These are phyloP conservation scores for Immersiporthe knoxdaviesiana DNA, from an alignment of 2,329 filamentous ascomycete genomes.

Conservation along the genomic window DNA sequence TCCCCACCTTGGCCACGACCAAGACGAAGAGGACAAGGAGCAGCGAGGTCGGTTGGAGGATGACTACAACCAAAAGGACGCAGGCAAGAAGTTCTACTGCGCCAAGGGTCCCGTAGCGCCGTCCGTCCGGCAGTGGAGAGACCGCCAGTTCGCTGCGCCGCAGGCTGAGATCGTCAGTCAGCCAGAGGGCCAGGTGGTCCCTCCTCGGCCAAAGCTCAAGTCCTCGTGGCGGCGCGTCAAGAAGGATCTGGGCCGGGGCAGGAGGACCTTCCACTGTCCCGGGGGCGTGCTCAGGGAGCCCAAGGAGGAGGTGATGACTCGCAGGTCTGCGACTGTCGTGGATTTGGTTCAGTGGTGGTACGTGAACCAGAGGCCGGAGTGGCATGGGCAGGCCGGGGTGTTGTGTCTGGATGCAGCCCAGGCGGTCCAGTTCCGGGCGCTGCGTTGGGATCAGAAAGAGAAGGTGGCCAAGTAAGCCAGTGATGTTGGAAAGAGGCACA, in stretches of 20 bases:
- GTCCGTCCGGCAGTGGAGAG: not conserved
- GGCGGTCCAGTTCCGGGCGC: not conserved
- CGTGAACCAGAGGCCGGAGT: not conserved
- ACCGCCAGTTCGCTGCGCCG: not conserved
- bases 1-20: not conserved
- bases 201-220: too few relatives aligned
- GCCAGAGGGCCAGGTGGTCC: too few relatives aligned
- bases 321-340: not conserved
- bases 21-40: not conserved
- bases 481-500: too few relatives aligned
- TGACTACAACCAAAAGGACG: not conserved
- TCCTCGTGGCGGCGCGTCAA: not conserved
- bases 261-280: not conserved
- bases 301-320: not conserved
- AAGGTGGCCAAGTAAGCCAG: not conserved
- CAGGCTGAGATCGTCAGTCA: not conserved
- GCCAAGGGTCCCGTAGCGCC: not conserved
- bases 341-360: not conserved
- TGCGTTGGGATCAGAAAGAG: not conserved
- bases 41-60: not conserved
- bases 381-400: not conserved
- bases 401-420: too few relatives aligned
- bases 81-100: not conserved
- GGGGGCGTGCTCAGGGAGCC: constrained; percentile 2
- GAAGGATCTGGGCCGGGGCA: not conserved